Percentiles rank a stretch among this genome's conserved stretches.
These are phyloP conservation scores for Penicillium sp. DNA, from an alignment of 2,329 filamentous ascomycete species.

Conservation along the genomic window DNA sequence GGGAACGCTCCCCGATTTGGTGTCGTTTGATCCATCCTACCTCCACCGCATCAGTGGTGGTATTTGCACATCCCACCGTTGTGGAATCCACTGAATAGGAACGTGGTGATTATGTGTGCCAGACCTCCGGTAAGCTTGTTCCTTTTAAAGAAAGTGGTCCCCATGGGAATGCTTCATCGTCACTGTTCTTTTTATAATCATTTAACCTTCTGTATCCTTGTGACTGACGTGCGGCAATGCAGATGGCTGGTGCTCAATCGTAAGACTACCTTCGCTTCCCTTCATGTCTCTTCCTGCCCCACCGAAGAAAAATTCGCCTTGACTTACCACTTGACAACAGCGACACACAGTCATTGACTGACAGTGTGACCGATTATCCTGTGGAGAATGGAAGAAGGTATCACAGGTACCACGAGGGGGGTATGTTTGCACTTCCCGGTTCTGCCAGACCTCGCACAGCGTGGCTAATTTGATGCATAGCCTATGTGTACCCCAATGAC, in stretches of 20 bases:
- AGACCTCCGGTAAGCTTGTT: constrained; percentile 17
- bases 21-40: not conserved
- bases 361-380: constrained; percentile 44
- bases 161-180: not conserved
- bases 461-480: constrained; percentile 24
- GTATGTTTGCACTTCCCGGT: constrained; percentile 25
- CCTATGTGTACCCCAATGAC: constrained; percentile 51
- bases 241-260: constrained; percentile 2
- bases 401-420: constrained; percentile 45
- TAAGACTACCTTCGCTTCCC: not conserved
- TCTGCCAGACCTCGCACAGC: not conserved
- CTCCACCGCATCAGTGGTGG: constrained; percentile 12
- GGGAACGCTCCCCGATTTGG: constrained; percentile 1
- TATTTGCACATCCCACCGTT: constrained; percentile 5
- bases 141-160: not conserved
- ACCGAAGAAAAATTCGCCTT: not conserved
- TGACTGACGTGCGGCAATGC: constrained; percentile 2
- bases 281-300: not conserved
- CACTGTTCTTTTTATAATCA: not conserved
- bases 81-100: constrained; percentile 1
- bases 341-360: constrained; percentile 44
- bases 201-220: not conserved
- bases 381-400: constrained; percentile 44
- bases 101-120: constrained; percentile 16
- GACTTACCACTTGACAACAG: constrained; percentile 21